Base-by-base conservation (phyloP, 116 monocot species). In the Trichopus zeylanicus region DNA sequence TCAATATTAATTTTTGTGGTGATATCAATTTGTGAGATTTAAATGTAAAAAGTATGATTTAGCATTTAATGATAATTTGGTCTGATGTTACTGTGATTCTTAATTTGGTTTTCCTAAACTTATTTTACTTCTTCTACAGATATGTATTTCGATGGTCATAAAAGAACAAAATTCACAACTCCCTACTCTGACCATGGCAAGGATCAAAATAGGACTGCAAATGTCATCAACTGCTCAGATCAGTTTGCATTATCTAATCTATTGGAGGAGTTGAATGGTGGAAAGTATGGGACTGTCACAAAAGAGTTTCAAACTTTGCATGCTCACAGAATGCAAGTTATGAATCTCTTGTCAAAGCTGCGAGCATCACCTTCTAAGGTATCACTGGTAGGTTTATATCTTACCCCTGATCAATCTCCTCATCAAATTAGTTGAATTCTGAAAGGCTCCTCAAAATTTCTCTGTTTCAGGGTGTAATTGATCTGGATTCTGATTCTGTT, bases 261-360 rank as follows among this genome's bases (percentile, higher is more conserved):
- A 53, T 51, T 65, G 48, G 71, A 67, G 55, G 60, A 46, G 0
- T 21, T 76, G n/a, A 32, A 68, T 64, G 74, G 68, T 28, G 74
- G 71, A 12, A 75, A 67, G 34, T 86, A 78, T 64, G 86, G 81
- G 9, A 81, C 75, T 47, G 78, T 78, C 8, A 80, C 80, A 11
- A 67, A 74, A 51, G 85, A 85, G 21, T 77, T 61, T 64, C 72
- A 81, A 69, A 53, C 54, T 29, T 46, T 86, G 26, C 74, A 42
- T 65, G 57, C 71, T 53, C 61, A 62, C 19, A 56, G 52, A 29
- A 60, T 58, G 59, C 66, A 53, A 7, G 55, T 82, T 25, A 35
- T 69, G 15, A 60, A 53, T 64, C 27, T 46, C 18, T 48, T 80
- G 5, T 53, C 66, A 60, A 29, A 54, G 28, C 5, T 73, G 27